Base-by-base conservation (phyloP, 1,284 basidiomycete genomes). In the Puccinia horiana region DNA sequence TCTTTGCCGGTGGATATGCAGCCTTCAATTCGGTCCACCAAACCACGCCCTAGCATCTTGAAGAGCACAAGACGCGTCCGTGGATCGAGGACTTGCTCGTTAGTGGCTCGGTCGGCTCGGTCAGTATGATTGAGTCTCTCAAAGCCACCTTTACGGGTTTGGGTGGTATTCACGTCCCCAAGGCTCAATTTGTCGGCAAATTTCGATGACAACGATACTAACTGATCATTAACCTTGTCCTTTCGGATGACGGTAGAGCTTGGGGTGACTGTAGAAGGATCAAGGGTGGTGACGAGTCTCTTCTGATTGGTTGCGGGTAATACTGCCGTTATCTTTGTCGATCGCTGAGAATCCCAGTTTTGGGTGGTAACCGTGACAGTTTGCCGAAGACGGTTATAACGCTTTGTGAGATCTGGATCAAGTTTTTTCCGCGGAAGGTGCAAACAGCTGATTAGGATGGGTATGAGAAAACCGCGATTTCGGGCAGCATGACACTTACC, bases 1-100 rank as follows among this genome's bases (percentile, higher is more conserved):
- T 98, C 95, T 89, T 98, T 98, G 44, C 95, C 95, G 0, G 96
- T 97, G 85, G 93, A 94, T 49, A 98, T 91, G 87, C 95, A 98
- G 2, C 95, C 94, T 85, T 97, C 95, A 52, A 98, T 92, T 86
- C 94, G 92, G 81, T 93, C 91, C 29, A 98, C 90, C 42, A 96
- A 87, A 0, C 92, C 94, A 72, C 94, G 89, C 9, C 94, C 94
- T 78, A 96, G 93, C 92, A 98, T 94, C 88, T 96, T 96, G 88
- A 94, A 94, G 63, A 98, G 87, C 26, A 97, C 95, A 63, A 96
- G 89, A 47, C 95, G 89, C 2, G 96, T 98, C 35, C 96, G 90
- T 16, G 94, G 92, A 87, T 98, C 95, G 32, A 98, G 89, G 0
- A 98, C 95, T 86, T 97, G 96, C 86, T 98, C 95, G 77, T 91